Base-by-base conservation (phyloP, 768 basidiomycete genomes). In the Lactifluus hygrophoroides region DNA sequence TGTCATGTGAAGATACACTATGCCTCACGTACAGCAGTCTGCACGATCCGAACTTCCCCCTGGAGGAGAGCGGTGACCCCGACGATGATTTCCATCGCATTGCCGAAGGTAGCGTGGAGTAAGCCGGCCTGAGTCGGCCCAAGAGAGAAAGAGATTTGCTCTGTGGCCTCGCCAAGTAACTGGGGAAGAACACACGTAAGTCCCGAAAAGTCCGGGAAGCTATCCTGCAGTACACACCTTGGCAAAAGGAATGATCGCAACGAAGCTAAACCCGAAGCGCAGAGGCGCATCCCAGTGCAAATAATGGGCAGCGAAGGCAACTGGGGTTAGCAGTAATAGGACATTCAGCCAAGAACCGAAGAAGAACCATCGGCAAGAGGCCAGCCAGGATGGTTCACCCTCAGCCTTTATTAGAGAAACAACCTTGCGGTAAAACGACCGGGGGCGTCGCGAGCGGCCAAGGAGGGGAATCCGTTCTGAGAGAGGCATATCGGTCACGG, bases 11-110 rank as follows among this genome's bases (percentile, higher is more conserved):
- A 35, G 16, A 48, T 42, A 17, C 19, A 8, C 19, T 9, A 27
- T 30, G 35, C 19, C 38, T 27, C 40, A 66, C 81, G 60, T 58
- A 89, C 88, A 35, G 92, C 94, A 28, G 90, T 94, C 71, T 96
- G 92, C 2, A 96, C 94, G 66, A 96, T 88, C 35, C 88, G 83
- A 16, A 94, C 76, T 71, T 96, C 79, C 55, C 81, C 89, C 87
- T 65, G 35, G 55, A 51, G 67, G 17, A 96, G 74, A 30, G 93
- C 93, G 51, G 89, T 87, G 60, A 95, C 73, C 40, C 90, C 92
- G 37, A 94, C 90, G 62, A 93, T 93, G 50, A 93, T 88, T 69
- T 94, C 91, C 44, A 92, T 86, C 9, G 88, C 88, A 66, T 88
- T 89, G 30, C 86, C 86, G 61, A 88, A 88, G 1, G 87, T 81